Evolutionary conservation across 1,139 yeast species (phyloP).

Genomic region (Pichia sp.): DNA sequence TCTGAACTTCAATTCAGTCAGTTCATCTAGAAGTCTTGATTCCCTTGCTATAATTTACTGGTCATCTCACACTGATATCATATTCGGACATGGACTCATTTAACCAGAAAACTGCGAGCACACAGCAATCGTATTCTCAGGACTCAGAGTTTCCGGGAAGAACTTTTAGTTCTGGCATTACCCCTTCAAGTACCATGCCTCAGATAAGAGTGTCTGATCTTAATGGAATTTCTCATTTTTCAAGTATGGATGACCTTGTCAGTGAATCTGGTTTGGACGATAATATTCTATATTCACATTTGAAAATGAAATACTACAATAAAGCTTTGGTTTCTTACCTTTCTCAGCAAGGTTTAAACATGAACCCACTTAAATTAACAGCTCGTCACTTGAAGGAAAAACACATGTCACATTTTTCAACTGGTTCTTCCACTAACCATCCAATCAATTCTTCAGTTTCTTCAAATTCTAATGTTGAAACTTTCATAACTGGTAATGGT

Average conservation of each 20-base stretch:
- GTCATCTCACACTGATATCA: not conserved
- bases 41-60: not conserved
- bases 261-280: constrained; percentile 20
- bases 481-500: constrained; percentile 28
- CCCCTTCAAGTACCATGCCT: not conserved
- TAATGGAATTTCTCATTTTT: constrained; percentile 9
- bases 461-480: constrained; percentile 16
- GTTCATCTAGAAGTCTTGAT: not conserved
- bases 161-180: not conserved
- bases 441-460: constrained; percentile 6
- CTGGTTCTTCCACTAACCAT: not conserved
- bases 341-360: constrained; percentile 25
- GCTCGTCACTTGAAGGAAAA: constrained; percentile 11
- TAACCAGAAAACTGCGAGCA: not conserved
- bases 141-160: not conserved
- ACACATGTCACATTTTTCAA: constrained; percentile 1
- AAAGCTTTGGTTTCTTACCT: constrained; percentile 22
- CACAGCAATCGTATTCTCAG: not conserved
- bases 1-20: not conserved
- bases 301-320: constrained; percentile 23
- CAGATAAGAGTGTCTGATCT: constrained; percentile 2
- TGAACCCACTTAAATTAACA: constrained; percentile 23
- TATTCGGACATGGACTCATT: not conserved
- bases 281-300: constrained; percentile 2
- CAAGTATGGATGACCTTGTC: constrained; percentile 24